Base-by-base conservation (phyloP, 2,329 filamentous ascomycete species). In the Phyllosticta capitalensis region DNA sequence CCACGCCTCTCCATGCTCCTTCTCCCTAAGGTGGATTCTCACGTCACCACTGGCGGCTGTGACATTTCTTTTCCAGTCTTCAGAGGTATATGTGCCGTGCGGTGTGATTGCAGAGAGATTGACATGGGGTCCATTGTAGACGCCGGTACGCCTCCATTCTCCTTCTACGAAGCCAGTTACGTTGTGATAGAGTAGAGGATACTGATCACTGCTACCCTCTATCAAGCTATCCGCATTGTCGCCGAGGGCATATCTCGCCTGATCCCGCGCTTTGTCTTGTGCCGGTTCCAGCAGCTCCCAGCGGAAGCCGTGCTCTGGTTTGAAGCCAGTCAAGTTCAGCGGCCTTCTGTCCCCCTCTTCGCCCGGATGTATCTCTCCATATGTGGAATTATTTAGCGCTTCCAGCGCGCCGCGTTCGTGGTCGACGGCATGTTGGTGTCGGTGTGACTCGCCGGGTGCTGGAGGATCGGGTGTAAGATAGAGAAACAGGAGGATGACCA, bases 41-140 rank as follows among this genome's bases (percentile, higher is more conserved):
- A 95, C 81, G 62, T 81, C 84, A 14, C 90, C 90, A 54, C 83
- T 79, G 1, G 72, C 69, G 1, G 90, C 89, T 0, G 91, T 96
- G 61, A 95, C 79, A 71, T 96, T 96, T 63, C 89, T 83, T 24
- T 83, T 83, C 81, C 89, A 96, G 14, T 84, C 80, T 26, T 76
- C 74, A 51, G 81, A 79, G 21, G 83, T 79, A 78, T 91, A 95
- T 51, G 84, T 81, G 62, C 88, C 80, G 12, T 78, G 80, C 1
- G 86, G 83, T 12, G 83, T 80, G 62, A 88, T 83, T 12, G 79
- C 79, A 30, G 83, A 71, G 55, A 76, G 67, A 61, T 78, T 78
- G 76, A 80, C 52, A 12, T 52, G 58, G 9, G 58, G 58, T 10
- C 58, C 58, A 9, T 22, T 17, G 22, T 56, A 60, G 28, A 17